Conservation (phyloP, 495 filamentous ascomycete species). For the Hypomontagnella monticulosa region DNA sequence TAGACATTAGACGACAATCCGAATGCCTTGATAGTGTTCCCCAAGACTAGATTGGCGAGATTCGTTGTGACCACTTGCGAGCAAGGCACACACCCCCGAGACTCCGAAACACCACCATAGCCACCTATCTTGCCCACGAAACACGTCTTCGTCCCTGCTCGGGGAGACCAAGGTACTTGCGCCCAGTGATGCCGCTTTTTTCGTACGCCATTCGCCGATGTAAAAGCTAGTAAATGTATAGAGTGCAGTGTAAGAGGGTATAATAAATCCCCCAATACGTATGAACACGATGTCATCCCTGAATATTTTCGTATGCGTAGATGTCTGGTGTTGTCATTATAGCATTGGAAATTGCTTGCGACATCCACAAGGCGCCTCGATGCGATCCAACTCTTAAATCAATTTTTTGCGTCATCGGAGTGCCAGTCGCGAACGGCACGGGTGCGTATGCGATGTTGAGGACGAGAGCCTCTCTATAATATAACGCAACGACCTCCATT, state of each 20-base stretch:
- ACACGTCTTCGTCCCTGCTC: constrained; percentile 41
- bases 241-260: constrained; percentile 43
- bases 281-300: constrained; percentile 38
- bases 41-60: constrained; percentile 23
- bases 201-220: constrained; percentile 51
- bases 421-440: constrained; percentile 21
- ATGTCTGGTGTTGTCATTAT: constrained; percentile 19
- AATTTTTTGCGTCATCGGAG: constrained; percentile 21
- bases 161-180: constrained; percentile 46
- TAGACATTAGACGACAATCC: constrained; percentile 21
- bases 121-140: constrained; percentile 45
- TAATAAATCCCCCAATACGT: constrained; percentile 31
- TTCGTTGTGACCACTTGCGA: constrained; percentile 17
- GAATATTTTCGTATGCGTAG: constrained; percentile 24
- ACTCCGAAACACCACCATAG: constrained; percentile 48
- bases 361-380: constrained; percentile 8
- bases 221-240: constrained; percentile 47
- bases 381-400: constrained; percentile 12
- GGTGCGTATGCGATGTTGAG: constrained; percentile 19
- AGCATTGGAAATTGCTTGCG: constrained; percentile 2
- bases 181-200: constrained; percentile 51
- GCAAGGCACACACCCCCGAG: constrained; percentile 38
- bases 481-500: constrained; percentile 34
- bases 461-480: constrained; percentile 33
- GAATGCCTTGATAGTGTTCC: constrained; percentile 24